phyloP scores from a whole-genome alignment of 306 rosid genomes.

The Fagus sylvatica region DNA sequence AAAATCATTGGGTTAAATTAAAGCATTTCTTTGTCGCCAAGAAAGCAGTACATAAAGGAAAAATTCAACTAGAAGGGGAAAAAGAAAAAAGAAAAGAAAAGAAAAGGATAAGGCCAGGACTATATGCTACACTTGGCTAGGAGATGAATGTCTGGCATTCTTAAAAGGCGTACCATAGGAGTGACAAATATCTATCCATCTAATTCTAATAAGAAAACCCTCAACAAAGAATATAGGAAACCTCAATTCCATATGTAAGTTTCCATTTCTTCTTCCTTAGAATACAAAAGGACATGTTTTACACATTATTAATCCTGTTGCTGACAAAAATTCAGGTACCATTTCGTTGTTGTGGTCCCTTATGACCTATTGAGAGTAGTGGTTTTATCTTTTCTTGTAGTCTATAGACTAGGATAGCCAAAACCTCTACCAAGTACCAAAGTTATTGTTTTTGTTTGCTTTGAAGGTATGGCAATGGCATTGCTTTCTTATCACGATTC shows the following conservation, averaged over 20 bases:
- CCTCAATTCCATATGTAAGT: neutral
- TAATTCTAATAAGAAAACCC: slow-evolving; percentile 25
- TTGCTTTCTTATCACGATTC: slow-evolving; percentile 35
- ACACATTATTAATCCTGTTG: no score
- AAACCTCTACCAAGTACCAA: slow-evolving; percentile 21
- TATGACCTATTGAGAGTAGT: slow-evolving; percentile 8
- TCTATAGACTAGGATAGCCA: slow-evolving; percentile 26
- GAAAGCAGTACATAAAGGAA: neutral
- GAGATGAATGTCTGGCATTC: neutral
- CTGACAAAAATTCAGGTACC: neutral
- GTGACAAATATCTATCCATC: neutral
- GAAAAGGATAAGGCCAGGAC: neutral
- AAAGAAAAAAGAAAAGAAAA: no score
- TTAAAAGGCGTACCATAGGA: neutral
- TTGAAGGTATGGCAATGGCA: slow-evolving; percentile 34
- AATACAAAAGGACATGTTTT: neutral
- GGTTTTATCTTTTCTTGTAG: slow-evolving; percentile 16
- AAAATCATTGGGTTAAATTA: neutral
- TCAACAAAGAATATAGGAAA: neutral
- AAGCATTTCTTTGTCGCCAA: neutral
- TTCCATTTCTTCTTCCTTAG: slow-evolving; percentile 13
- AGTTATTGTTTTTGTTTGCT: slow-evolving; percentile 34
- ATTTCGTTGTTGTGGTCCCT: slow-evolving; percentile 40
- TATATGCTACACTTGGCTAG: neutral
- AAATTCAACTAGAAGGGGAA: no score